Base-by-base conservation (phyloP, 805 yeast genomes). In the Pichia nanzhaoensis region DNA sequence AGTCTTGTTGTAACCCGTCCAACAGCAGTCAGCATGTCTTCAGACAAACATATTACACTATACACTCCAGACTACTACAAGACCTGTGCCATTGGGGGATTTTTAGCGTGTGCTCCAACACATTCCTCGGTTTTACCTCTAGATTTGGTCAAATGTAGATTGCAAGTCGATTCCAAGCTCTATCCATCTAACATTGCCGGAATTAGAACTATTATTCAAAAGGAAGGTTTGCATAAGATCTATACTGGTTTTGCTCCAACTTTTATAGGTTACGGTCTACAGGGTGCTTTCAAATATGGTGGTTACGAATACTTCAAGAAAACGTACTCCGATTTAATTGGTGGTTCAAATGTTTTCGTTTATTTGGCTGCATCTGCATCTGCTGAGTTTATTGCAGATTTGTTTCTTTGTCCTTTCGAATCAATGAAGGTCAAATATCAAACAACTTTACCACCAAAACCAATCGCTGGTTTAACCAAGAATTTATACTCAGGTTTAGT, bases 221-320 rank as follows among this genome's bases (percentile, higher is more conserved):
- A 79, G 16, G 84, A 82, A 63, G 98, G 99, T 7, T 47, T 74
- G 37, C 77, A 77, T 40, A 89, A 87, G 34, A 69, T 91, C 43
- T 86, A 77, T 67, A 84, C 95, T 9, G 98, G 98, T 57, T 61
- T 88, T 52, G 93, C 95, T 34, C 96, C 98, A 40, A 93, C 98
- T 3, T 78, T 84, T 50, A 73, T 90, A 49, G 98, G 98, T 20
- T 91, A 93, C 68, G 84, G 96, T 7, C 70, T 90, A 58, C 99
- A 91, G 69, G 98, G 99, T 58, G 95, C 96, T 41, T 96, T 96
- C 57, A 91, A 91, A 67, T 91, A 91, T 67, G 99, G 99, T 27
- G 81, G 89, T 63, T 91, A 93, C 68, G 98, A 91, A 67, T 75
- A 71, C 57, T 91, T 91, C 77, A 91, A 91, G 69, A 79, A 84